Base-by-base conservation (phyloP, 495 filamentous ascomycete genomes). In the Aspergillus bridgeri region DNA sequence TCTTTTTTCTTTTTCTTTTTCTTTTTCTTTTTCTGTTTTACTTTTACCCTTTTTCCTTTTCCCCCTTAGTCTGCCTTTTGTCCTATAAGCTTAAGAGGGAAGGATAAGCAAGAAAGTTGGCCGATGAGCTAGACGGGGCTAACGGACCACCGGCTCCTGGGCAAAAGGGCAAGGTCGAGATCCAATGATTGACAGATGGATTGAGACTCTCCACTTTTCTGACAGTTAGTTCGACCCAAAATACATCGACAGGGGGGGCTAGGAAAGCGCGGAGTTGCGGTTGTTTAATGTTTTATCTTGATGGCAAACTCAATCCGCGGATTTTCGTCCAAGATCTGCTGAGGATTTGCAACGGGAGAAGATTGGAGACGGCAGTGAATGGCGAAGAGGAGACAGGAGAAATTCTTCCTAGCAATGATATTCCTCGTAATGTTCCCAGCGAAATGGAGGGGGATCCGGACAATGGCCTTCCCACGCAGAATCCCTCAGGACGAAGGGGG, bases 111-210 rank as follows among this genome's bases (percentile, higher is more conserved):
- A 46, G 43, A 52, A 47, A 63, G 45, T 57, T 51, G 53, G 23
- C 33, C 27, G 49, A 53, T 58, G 58, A 56, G 49, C 63, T 62
- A 58, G 45, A 17, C 47, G 58, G 56, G 47, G 38, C 57, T 62
- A 56, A 54, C 45, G 38, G 56, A 56, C 52, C 59, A 38, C 57
- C 50, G 49, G 24, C 46, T 47, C 52, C 49, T 45, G 33, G 53
- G 62, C 49, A 53, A 51, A 58, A 48, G 52, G 54, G 52, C 13
- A 49, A 25, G 54, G 59, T 61, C 59, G 59, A 61, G 59, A 61
- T 54, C 56, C 52, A 61, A 61, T 61, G 64, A 66, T 66, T 66
- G 64, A 66, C 64, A 61, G 61, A 58, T 61, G 60, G 33, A 60
- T 56, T 56, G 45, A 52, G 53, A 45, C 24, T 42, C 62, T 48